Evolutionary conservation across 176 grass and related monocot species (phyloP).

Genomic region (Aegilops tauschii): DNA sequence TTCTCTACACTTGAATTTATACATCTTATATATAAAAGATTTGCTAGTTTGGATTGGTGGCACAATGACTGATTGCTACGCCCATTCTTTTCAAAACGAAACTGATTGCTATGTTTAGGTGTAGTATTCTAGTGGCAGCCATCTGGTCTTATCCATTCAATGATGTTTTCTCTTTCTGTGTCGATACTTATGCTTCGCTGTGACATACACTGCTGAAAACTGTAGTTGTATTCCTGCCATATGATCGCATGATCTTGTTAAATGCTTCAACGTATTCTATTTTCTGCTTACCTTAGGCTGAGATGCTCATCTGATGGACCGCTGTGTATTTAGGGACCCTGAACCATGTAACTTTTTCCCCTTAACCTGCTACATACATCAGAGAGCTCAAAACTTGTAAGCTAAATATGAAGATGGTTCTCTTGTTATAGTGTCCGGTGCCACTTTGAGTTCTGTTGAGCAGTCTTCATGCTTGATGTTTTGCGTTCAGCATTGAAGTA

Average conservation of each 20-base stretch:
- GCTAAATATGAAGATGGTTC: background rate
- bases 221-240: background rate
- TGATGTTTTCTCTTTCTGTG: background rate
- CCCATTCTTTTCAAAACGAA: background rate
- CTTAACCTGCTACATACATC: background rate
- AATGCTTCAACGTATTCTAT: background rate
- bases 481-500: background rate
- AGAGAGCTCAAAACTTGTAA: background rate
- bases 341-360: background rate
- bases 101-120: background rate
- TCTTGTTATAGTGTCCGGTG: background rate
- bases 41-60: background rate
- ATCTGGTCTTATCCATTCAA: conserved; percentile 18
- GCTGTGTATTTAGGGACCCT: background rate
- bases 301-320: background rate
- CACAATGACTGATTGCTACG: background rate
- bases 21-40: background rate
- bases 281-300: background rate
- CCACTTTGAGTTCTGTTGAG: conserved; percentile 14
- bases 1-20: background rate
- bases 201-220: conserved; percentile 24
- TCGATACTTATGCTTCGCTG: background rate
- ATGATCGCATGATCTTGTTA: conserved; percentile 2
- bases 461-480: conserved; percentile 8
- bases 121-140: background rate